Evolutionary conservation across 257 asterid species (phyloP).

Genomic region (Nicotiana sylvestris): DNA sequence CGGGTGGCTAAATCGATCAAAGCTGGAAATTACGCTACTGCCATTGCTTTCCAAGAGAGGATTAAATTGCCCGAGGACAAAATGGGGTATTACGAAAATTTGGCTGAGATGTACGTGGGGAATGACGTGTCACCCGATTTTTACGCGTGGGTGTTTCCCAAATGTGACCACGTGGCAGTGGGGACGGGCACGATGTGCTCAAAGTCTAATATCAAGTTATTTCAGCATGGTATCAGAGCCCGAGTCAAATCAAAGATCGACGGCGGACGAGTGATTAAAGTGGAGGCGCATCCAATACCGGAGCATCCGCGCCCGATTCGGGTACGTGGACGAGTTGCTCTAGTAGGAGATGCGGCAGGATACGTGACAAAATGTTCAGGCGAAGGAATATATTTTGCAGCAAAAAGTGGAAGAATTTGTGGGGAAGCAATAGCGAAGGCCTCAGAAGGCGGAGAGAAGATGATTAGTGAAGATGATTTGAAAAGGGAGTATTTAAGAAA

Average conservation of each 20-base stretch:
- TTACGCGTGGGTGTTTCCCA: conserved; percentile 92
- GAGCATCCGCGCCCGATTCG: conserved; percentile 70
- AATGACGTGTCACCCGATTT: conserved; percentile 80
- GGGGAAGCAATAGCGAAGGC: conserved; percentile 69
- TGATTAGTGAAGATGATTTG: conserved; percentile 57
- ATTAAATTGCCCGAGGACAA: conserved; percentile 59
- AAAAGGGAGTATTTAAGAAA: conserved; percentile 67
- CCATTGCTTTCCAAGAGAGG: conserved; percentile 76
- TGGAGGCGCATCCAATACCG: conserved; percentile 87
- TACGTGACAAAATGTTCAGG: conserved; percentile 85
- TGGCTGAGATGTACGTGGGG: conserved; percentile 80
- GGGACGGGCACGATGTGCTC: conserved; percentile 65
- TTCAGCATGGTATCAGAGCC: conserved; percentile 44
- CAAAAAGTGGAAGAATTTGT: conserved; percentile 76
- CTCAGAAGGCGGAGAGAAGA: conserved; percentile 56
- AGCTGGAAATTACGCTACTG: conserved; percentile 68
- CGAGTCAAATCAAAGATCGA: conserved; percentile 39
- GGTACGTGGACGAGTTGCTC: conserved; percentile 65
- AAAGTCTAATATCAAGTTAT: conserved; percentile 40
- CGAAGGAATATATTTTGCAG: conserved; percentile 81
- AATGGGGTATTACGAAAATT: conserved; percentile 67
- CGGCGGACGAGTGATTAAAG: conserved; percentile 57
- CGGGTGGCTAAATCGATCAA: conserved; percentile 69
- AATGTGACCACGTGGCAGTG: conserved; percentile 86
- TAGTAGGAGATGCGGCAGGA: conserved; percentile 83